A percentile compares a stretch with the other conserved stretches of the same genome.
Conservation (phyloP, 2,329 filamentous ascomycete species). For the Neofusicoccum kwambonambiense region DNA sequence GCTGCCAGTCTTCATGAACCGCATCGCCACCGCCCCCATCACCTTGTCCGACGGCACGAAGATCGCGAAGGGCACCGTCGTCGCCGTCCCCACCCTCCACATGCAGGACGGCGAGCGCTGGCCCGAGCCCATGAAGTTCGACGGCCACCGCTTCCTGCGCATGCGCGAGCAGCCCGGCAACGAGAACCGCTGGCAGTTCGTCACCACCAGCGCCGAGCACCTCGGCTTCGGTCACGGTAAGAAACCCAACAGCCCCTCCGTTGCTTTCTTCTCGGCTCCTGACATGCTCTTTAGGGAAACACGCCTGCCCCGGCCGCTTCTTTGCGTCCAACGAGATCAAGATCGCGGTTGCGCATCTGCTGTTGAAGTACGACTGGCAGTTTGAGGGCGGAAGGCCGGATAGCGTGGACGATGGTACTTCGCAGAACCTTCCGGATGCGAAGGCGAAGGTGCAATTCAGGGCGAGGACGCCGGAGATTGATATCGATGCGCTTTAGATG, state of each 20-base stretch:
- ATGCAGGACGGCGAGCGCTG: slow-evolving; percentile 19
- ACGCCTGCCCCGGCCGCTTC: slow-evolving; percentile 21
- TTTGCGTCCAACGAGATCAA: slow-evolving; percentile 23
- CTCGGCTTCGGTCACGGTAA: slow-evolving; percentile 23
- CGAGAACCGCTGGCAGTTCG: slow-evolving; percentile 20
- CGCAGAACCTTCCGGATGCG: background rate
- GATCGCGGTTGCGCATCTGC: slow-evolving; percentile 18
- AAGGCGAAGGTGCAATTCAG: background rate
- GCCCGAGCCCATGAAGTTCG: slow-evolving; percentile 9
- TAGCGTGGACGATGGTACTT: background rate
- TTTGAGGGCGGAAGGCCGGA: background rate
- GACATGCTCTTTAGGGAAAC: background rate
- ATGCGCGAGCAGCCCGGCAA: slow-evolving; percentile 19
- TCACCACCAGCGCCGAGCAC: slow-evolving; percentile 22
- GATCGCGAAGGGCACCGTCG: slow-evolving; percentile 24
- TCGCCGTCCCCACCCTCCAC: slow-evolving; percentile 18
- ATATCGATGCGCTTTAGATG: background rate
- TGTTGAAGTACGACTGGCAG: slow-evolving; percentile 21
- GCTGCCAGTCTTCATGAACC: slow-evolving; percentile 14
- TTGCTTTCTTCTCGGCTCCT: no score
- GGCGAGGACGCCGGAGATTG: background rate
- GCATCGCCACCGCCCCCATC: slow-evolving; percentile 20
- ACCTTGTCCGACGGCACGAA: slow-evolving; percentile 28
- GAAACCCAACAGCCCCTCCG: no score
- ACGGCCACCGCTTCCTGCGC: slow-evolving; percentile 20